Evolutionary conservation across 768 basidiomycete genomes (phyloP), one percentile per base, ranked within the genome.

Genomic region (Melanogaster broomeanus): DNA sequence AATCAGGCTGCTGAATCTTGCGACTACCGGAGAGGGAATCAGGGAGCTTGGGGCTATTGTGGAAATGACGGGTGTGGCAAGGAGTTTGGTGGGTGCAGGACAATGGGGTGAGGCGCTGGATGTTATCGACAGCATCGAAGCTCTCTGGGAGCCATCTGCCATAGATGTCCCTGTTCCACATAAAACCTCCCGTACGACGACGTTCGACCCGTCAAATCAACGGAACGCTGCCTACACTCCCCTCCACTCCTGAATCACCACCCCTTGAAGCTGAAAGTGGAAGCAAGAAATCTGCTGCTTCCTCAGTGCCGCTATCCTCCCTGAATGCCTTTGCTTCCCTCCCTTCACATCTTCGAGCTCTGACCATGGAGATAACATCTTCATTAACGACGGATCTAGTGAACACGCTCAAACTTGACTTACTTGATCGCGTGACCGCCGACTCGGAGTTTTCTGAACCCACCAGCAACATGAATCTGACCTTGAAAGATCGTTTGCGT

Each of bases 91-190:
- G n/a, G 78, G 77, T 42, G 85, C 85, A 18, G 93, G 90, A 1
- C 90, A 97, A 58, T 98, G 92, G 89, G 82, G 83, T 13, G 88
- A 90, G 49, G 93, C 93, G 7, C 71, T 98, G 49, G 80, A 79
- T 42, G 76, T 93, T 16, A 79, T 92, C 33, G 84, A 90, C 42
- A 78, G 83, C 44, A 66, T 93, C 54, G 78, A 87, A 48, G 70
- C 68, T 42, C 68, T 89, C 59, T 87, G 85, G 82, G 68, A 77
- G 12, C 38, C 59, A 6, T 18, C 56, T 19, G 22, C 38, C 18
- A 40, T 44, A 48, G 52, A 53, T 33, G 46, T 13, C 45, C 27
- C 45, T 40, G 18, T 47, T 27, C 40, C 55, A 37, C 53, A 31
- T 41, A 45, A 28, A n/a, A 8, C 55, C 48, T 19, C 18, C 6